Evolutionary conservation across 31 red algal species (phyloP), one percentile per base, ranked within the genome.

Genomic region (Pterothamnion heteromorphum): DNA sequence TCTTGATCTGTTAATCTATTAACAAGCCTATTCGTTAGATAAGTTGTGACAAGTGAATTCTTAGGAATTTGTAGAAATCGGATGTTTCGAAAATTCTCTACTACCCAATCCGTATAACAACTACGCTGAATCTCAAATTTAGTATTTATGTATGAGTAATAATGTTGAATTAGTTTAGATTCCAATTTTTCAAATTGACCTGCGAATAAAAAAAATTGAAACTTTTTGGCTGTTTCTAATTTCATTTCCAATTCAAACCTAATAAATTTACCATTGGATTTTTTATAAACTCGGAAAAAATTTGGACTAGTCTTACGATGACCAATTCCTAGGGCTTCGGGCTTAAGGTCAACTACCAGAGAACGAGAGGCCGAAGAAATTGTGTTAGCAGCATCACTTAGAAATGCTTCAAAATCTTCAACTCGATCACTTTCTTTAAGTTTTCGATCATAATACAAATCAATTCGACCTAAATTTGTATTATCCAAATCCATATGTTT

Each of bases 391-490:
- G n/a, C n/a, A n/a, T n/a, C n/a, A n/a, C n/a, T n/a, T n/a, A n/a
- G n/a, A n/a, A n/a, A n/a, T n/a, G n/a, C n/a, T n/a, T n/a, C n/a
- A 82, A 82, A 27, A 82, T 82, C 5, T 82, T 21, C 14, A 82
- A 21, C 78, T 82, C 24, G 14, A 82, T 82, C 78, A 82, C 24
- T 21, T 82, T 82, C 14, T 82, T 82, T 82, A 21, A 82, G 24
- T 27, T 82, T 82, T 82, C 78, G 78, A 82, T 82, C 24, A 82
- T 82, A 82, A 82, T 82, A 82, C 78, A 82, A 82, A 27, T 82
- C 78, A 82, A 82, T 82, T 82, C 78, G 78, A 82, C 24, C 5
- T 21, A 82, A 27, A 82, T 82, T 82, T 21, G 78, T 82, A 82
- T 82, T 21, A 21, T 9, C 78, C 14, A 82, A 82, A 82, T 82